Evolutionary conservation across 192 early-diverging fungal species (phyloP), one percentile per base, ranked within the genome.

Genomic region (Allomyces macrogynus): DNA sequence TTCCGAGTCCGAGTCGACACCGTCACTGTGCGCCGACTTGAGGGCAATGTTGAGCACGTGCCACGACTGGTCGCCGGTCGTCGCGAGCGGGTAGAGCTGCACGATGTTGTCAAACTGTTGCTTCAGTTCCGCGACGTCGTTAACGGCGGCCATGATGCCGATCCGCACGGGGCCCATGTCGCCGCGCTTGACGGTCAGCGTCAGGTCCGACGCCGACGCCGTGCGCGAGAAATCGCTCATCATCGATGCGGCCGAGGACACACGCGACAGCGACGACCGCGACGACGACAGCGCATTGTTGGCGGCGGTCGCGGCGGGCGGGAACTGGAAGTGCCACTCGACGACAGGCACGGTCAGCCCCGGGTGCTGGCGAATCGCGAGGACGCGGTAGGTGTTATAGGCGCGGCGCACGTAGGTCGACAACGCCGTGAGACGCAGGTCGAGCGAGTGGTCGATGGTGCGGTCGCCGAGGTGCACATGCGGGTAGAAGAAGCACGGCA

Each of bases 371-470:
- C 86, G 84, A 73, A 95, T 84, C 64, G 86, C 86, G 43, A 88
- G 82, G 61, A 99, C 85, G 69, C 90, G 83, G 79, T 99, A 99
- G 44, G 92, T 91, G 71, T 97, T 91, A 85, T 96, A 95, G 7
- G 95, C 91, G 67, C 93, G 93, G 64, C 94, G 84, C 64, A 90
- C 89, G 71, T 99, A 99, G 16, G 93, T 91, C 81, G 95, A 93
- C 40, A 96, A 81, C 23, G 95, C 93, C 1, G 89, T 87, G 68
- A 91, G 74, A 9, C 86, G 75, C n/a, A 60, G 32, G 20, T 44
- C 23, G 16, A 66, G 40, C 49, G 49, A 20, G 32, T 40, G 32
- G 7, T 40, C 32, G 32, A 40, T 40, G 32, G 32, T 40, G 32
- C 32, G 32, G 32, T 40, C 32, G 32, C 32, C 32, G 16, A 57